Conservation (phyloP, 1,139 yeast genomes). For the Lodderomyces oxycetoniae region DNA sequence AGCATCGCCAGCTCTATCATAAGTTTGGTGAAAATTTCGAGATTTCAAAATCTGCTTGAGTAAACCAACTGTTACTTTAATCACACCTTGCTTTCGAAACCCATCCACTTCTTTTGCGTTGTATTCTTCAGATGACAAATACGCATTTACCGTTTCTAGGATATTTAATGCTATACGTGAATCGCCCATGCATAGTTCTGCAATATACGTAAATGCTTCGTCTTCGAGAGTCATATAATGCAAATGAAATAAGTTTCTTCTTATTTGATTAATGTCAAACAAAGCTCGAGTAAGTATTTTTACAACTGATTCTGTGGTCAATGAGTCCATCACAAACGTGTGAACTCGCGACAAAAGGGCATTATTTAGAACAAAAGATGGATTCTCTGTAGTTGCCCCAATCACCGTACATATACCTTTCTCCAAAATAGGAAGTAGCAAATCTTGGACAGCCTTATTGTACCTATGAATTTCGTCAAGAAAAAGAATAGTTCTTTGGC, state of each 20-base stretch:
- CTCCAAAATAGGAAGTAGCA: constrained; percentile 70
- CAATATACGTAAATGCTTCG: constrained; percentile 64
- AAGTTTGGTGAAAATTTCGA: constrained; percentile 52
- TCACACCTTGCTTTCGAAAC: not conserved
- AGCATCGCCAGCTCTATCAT: constrained; percentile 84
- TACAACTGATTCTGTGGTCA: constrained; percentile 50
- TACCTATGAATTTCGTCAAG: constrained; percentile 93
- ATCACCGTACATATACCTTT: constrained; percentile 62
- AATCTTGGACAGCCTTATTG: constrained; percentile 85
- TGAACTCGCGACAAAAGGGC: constrained; percentile 87
- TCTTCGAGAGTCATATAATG: constrained; percentile 49
- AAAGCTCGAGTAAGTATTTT: constrained; percentile 62
- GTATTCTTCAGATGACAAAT: constrained; percentile 26
- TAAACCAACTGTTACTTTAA: constrained; percentile 29
- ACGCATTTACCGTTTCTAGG: constrained; percentile 51
- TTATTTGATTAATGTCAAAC: constrained; percentile 52
- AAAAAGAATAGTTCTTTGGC: constrained; percentile 71
- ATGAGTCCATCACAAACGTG: constrained; percentile 72
- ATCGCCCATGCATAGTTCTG: constrained; percentile 82
- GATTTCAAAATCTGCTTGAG: constrained; percentile 37
- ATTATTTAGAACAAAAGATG: constrained; percentile 83
- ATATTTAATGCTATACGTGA: constrained; percentile 79
- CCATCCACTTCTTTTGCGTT: not conserved
- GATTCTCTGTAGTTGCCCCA: constrained; percentile 98
- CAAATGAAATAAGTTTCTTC: constrained; percentile 38